phyloP scores from a whole-genome alignment of 495 filamentous ascomycete genomes.

The Penicillium manginii region DNA sequence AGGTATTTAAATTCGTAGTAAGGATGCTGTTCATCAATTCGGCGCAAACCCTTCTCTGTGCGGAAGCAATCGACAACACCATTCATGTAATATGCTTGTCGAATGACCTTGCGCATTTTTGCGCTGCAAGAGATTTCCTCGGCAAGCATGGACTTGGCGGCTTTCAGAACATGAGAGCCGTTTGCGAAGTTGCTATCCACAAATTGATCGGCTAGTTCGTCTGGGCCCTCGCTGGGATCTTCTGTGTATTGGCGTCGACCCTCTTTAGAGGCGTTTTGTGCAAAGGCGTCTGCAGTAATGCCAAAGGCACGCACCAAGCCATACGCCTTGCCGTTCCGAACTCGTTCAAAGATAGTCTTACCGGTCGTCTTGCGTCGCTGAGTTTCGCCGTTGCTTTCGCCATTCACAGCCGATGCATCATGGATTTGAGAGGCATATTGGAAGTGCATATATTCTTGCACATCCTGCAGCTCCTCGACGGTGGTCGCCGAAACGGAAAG shows the following conservation, averaged over 20 bases:
- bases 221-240: slow-evolving; percentile 73
- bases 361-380: slow-evolving; percentile 82
- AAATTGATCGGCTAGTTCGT: slow-evolving; percentile 81
- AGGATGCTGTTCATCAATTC: slow-evolving; percentile 92
- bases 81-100: slow-evolving; percentile 77
- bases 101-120: slow-evolving; percentile 84
- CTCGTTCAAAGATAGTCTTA: slow-evolving; percentile 75
- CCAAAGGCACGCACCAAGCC: slow-evolving; percentile 86
- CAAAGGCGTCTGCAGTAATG: slow-evolving; percentile 85
- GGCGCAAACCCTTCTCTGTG: slow-evolving; percentile 91
- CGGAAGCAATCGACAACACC: slow-evolving; percentile 83
- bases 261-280: slow-evolving; percentile 78
- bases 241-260: slow-evolving; percentile 80
- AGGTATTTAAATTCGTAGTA: slow-evolving; percentile 99
- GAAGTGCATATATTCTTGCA: slow-evolving; percentile 97
- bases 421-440: slow-evolving; percentile 83
- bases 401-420: slow-evolving; percentile 66
- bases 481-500: slow-evolving; percentile 74
- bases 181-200: slow-evolving; percentile 76
- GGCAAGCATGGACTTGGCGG: slow-evolving; percentile 84
- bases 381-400: slow-evolving; percentile 45
- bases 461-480: slow-evolving; percentile 92
- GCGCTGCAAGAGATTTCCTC: slow-evolving; percentile 90
- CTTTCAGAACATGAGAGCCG: slow-evolving; percentile 71
- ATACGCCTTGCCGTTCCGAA: slow-evolving; percentile 78